phyloP scores from a whole-genome alignment of 108 stramenopile genomes.

The Pseudonitzschia pungens region DNA sequence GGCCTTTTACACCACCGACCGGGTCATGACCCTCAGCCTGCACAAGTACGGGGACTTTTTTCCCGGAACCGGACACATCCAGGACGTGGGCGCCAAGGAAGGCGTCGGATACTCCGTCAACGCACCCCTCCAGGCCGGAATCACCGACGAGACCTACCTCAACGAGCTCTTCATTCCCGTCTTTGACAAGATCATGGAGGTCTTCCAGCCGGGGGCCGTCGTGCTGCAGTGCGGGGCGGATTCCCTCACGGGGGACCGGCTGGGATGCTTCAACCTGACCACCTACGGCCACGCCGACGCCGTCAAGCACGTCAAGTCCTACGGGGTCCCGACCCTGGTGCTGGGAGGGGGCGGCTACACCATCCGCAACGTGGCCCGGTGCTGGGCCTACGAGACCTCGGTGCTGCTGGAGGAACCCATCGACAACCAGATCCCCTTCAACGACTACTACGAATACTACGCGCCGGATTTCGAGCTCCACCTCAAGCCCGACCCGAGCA shows the following conservation, averaged over 20 bases:
- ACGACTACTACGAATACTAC: conserved; percentile 99
- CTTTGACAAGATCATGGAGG: conserved; percentile 95
- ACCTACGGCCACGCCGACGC: conserved; percentile 92
- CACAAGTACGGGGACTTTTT: conserved; percentile 99
- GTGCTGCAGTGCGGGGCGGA: conserved; percentile 99
- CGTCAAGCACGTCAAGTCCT: conserved; percentile 88
- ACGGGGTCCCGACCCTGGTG: conserved; percentile 93
- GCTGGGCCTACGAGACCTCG: conserved; percentile 96
- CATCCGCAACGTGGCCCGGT: conserved; percentile 97
- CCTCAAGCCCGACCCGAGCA: conserved; percentile 72
- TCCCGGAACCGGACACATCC: conserved; percentile 97
- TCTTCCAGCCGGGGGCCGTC: conserved; percentile 95
- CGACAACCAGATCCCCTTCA: conserved; percentile 95
- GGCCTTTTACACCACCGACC: conserved; percentile 99
- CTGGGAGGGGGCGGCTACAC: conserved; percentile 99
- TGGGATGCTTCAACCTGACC: conserved; percentile 99
- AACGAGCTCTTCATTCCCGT: conserved; percentile 94
- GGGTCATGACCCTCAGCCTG: conserved; percentile 99
- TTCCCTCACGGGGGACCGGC: conserved; percentile 95
- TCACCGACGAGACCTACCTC: conserved; percentile 90
- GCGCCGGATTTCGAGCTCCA: conserved; percentile 98
- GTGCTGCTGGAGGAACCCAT: conserved; percentile 75
- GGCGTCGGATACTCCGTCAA: conserved; percentile 96
- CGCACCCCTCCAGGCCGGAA: conserved; percentile 95
- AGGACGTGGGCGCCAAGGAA: conserved; percentile 93